Evolutionary conservation across 1,284 basidiomycete genomes (phyloP), one percentile per base, ranked within the genome.

Genomic region (Trichosporon inkin): DNA sequence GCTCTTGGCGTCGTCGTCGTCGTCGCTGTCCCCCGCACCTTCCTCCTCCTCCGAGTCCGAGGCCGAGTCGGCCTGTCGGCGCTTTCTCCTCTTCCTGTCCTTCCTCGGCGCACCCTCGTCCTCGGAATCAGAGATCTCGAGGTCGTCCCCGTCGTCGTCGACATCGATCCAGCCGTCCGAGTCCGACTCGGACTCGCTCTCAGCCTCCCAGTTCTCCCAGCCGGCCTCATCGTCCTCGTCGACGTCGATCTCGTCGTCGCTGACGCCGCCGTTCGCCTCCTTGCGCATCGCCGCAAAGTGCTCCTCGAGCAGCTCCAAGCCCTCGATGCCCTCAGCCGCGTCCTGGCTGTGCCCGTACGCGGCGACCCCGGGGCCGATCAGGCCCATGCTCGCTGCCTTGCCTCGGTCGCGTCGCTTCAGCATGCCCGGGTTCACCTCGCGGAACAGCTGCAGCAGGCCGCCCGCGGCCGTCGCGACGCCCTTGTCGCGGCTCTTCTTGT

Each of bases 391-490:
- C 10, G 89, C 91, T 35, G 89, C 86, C 82, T 94, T 94, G 38
- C 91, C 91, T 87, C 94, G 81, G 74, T 99, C 95, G 59, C 91
- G 82, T 62, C 87, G 84, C 79, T 91, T 93, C 68, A 99, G 82
- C 85, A 99, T 84, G 2, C 86, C 87, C 0, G 96, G 96, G 76
- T 98, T 98, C 62, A 97, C 90, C 69, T 98, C 95, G 36, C 96
- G 83, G 80, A 92, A 99, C n/a, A 99, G 81, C 71, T 90, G 89
- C 58, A 99, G 79, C 56, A 99, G 75, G 38, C 93, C 90, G 38
- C 96, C 82, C 1, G 92, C 86, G 34, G 91, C 94, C 11, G 91
- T 86, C 11, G 88, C 88, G 20, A 98, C 93, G 5, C 89, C 86
- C 80, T 99, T 99, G 78, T 98, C 95, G 68, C 88, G 87, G 68